Percentiles rank a stretch among this genome's conserved stretches.
phyloP scores from a whole-genome alignment of 2,329 filamentous ascomycete species.

The Ceratocystis albifundus region DNA sequence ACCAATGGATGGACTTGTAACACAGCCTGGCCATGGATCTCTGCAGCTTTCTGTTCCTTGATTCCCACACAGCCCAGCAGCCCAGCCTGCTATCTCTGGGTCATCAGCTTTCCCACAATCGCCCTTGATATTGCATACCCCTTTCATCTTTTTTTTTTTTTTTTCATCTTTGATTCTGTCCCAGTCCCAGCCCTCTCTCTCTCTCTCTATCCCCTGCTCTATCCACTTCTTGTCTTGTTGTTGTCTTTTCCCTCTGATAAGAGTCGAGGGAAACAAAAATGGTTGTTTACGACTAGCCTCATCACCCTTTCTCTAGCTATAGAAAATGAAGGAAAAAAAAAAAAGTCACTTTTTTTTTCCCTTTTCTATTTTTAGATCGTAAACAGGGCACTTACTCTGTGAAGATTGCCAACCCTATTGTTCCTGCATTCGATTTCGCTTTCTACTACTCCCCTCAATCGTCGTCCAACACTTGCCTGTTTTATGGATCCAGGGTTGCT shows the following conservation, averaged over 20 bases:
- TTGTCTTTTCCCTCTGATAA: background rate
- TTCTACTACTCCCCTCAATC: background rate
- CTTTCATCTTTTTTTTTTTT: background rate
- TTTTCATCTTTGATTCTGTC: background rate
- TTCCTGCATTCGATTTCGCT: background rate
- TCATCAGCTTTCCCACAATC: too few species aligned
- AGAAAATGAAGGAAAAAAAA: too few species aligned
- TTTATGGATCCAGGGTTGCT: background rate
- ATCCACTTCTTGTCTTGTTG: background rate
- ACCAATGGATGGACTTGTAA: background rate
- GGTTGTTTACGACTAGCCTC: too few species aligned
- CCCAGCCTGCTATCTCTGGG: too few species aligned
- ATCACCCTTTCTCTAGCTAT: background rate
- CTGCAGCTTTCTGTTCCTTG: background rate
- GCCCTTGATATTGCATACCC: background rate
- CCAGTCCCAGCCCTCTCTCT: background rate
- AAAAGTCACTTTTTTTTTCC: background rate
- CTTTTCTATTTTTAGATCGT: constrained; percentile 4
- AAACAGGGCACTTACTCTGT: constrained; percentile 1
- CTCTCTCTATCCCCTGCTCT: background rate
- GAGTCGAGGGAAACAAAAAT: background rate
- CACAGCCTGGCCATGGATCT: background rate
- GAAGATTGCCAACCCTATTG: constrained; percentile 12
- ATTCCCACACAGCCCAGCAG: too few species aligned
- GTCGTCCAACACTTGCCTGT: background rate